Evolutionary conservation across 2,329 filamentous ascomycete species (phyloP).

Genomic region (Sclerotinia glacialis): DNA sequence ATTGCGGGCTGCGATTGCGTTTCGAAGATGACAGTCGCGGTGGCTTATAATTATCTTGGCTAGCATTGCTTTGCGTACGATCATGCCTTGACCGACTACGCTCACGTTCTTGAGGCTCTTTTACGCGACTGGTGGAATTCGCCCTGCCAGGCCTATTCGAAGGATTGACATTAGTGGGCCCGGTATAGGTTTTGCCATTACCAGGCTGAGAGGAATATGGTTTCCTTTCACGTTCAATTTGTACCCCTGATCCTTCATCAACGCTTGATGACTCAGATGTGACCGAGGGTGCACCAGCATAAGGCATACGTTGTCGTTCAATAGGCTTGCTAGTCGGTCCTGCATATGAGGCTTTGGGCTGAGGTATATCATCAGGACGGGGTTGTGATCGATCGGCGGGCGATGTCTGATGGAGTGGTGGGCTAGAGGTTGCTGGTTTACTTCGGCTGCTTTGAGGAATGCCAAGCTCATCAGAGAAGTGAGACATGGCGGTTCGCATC

Average conservation of each 20-base stretch:
- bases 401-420: slow-evolving; percentile 31
- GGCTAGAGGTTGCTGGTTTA: slow-evolving; percentile 34
- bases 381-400: slow-evolving; percentile 29
- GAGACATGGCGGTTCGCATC: slow-evolving; percentile 58
- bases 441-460: slow-evolving; percentile 43
- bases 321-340: slow-evolving; percentile 35
- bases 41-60: slow-evolving; percentile 27
- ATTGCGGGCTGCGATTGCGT: slow-evolving; percentile 31
- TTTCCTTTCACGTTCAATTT: slow-evolving; percentile 63
- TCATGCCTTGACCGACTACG: slow-evolving; percentile 19
- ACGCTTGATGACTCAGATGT: slow-evolving; percentile 42
- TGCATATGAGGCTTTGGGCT: slow-evolving; percentile 28
- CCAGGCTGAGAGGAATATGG: slow-evolving; percentile 61
- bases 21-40: slow-evolving; percentile 21
- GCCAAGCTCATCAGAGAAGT: slow-evolving; percentile 46
- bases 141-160: slow-evolving; percentile 26
- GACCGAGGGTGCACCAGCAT: slow-evolving; percentile 38
- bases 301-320: slow-evolving; percentile 42
- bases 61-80: slow-evolving; percentile 31
- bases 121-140: slow-evolving; percentile 32
- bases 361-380: slow-evolving; percentile 33
- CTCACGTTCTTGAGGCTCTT: slow-evolving; percentile 21
- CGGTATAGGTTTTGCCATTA: slow-evolving; percentile 55
- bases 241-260: slow-evolving; percentile 42
- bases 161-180: slow-evolving; percentile 32